A percentile compares a stretch with the other conserved stretches of the same genome.
These are phyloP conservation scores for Moringa oleifera DNA, from an alignment of 345 rosid genomes.

Conservation along the genomic window DNA sequence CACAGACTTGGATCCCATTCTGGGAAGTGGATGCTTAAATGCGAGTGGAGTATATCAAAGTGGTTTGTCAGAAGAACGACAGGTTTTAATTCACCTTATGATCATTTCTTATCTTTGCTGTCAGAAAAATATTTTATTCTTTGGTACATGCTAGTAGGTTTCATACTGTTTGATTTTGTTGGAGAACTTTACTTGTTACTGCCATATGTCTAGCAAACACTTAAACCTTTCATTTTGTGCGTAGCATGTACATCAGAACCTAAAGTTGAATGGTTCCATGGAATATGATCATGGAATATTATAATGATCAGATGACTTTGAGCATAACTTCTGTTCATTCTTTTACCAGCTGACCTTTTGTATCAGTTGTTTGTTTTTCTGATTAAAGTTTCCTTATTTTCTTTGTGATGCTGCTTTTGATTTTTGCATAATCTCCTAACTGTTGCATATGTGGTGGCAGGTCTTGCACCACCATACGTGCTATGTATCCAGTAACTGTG, in stretches of 20 bases:
- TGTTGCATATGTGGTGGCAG: constrained; percentile 72
- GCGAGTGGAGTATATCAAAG: constrained; percentile 26
- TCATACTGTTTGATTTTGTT: not conserved
- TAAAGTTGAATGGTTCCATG: not conserved
- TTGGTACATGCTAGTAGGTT: not conserved
- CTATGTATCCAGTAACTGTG: constrained; percentile 46
- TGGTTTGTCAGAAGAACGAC: constrained; percentile 38
- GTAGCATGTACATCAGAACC: not conserved
- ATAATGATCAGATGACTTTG: not conserved
- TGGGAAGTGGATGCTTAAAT: constrained; percentile 37
- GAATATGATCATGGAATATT: not conserved
- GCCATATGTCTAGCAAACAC: not conserved
- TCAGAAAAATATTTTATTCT: too few species aligned
- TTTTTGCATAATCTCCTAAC: constrained; percentile 36
- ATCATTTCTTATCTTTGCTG: not conserved
- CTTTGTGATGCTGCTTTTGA: constrained; percentile 11
- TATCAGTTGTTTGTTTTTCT: constrained; percentile 6
- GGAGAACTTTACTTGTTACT: constrained; percentile 16
- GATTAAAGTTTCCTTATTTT: constrained; percentile 9
- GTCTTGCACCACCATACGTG: constrained; percentile 56
- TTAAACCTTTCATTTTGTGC: not conserved
- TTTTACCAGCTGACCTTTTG: not conserved
- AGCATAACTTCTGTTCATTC: constrained; percentile 7
- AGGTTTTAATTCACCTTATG: constrained; percentile 43
- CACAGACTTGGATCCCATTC: constrained; percentile 29